phyloP scores from a whole-genome alignment of 2,329 filamentous ascomycete genomes.

The Phialophora chinensis region DNA sequence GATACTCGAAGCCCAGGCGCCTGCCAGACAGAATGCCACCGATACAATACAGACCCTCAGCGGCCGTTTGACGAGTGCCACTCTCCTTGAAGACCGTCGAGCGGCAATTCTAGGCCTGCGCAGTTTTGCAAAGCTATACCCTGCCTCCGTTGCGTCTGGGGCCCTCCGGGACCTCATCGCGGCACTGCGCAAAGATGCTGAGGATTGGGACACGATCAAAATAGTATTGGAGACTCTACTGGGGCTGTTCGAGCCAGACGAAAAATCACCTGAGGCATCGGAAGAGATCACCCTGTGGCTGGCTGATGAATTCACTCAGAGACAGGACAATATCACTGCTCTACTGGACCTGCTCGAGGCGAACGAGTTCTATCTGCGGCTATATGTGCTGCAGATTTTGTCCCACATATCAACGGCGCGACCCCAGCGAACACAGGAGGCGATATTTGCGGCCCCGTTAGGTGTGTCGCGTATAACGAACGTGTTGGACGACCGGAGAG shows the following conservation, averaged over 20 bases:
- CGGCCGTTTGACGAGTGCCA: slow-evolving; percentile 84
- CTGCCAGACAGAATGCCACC: slow-evolving; percentile 92
- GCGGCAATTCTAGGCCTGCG: slow-evolving; percentile 90
- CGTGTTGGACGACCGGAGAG: slow-evolving; percentile 80
- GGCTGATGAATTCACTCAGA: slow-evolving; percentile 96
- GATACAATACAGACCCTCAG: slow-evolving; percentile 93
- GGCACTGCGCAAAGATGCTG: slow-evolving; percentile 82
- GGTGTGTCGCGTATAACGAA: slow-evolving; percentile 86
- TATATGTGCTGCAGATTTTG: slow-evolving; percentile 90
- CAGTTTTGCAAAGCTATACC: slow-evolving; percentile 95
- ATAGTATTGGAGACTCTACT: slow-evolving; percentile 92
- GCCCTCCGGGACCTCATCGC: slow-evolving; percentile 87
- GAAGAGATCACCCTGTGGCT: slow-evolving; percentile 96
- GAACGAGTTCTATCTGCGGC: slow-evolving; percentile 84
- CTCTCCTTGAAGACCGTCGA: slow-evolving; percentile 89
- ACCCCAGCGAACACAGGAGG: slow-evolving; percentile 92
- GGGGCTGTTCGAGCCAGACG: slow-evolving; percentile 81
- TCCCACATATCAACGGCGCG: slow-evolving; percentile 83
- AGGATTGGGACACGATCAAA: slow-evolving; percentile 96
- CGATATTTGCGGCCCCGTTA: slow-evolving; percentile 84
- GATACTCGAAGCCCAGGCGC: slow-evolving; percentile 73
- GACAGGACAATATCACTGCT: slow-evolving; percentile 93
- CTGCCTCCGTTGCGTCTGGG: slow-evolving; percentile 91
- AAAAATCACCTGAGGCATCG: slow-evolving; percentile 66
- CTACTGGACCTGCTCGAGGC: slow-evolving; percentile 88